Evolutionary conservation across 2,329 filamentous ascomycete species (phyloP).

Genomic region (Cladorrhinum sp.): DNA sequence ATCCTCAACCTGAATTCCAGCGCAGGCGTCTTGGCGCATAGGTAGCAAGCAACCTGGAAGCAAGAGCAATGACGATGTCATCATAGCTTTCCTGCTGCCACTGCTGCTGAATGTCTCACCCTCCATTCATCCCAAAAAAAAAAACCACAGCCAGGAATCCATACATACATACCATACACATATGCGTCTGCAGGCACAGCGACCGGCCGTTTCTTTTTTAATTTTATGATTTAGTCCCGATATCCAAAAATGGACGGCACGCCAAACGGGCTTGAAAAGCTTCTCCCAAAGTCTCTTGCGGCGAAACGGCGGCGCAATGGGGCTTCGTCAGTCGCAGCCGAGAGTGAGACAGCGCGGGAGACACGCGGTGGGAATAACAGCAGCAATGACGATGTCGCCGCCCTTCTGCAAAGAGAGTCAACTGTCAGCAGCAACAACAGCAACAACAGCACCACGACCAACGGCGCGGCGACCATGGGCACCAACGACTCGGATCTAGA

Average conservation of each 20-base stretch:
- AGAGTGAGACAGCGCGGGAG: neutral
- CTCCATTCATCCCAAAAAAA: neutral
- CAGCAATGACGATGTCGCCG: conserved; percentile 29
- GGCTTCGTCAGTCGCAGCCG: conserved; percentile 40
- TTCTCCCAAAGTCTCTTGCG: conserved; percentile 51
- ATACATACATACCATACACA: too few species aligned
- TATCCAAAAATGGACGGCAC: conserved; percentile 24
- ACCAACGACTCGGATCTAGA: conserved; percentile 48
- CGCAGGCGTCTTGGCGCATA: neutral
- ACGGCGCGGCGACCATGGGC: neutral
- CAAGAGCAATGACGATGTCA: conserved; percentile 16
- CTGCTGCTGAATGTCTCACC: neutral
- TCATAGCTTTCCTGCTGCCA: neutral
- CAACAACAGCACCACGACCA: neutral
- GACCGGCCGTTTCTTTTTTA: neutral
- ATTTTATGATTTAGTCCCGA: neutral
- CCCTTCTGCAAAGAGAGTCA: conserved; percentile 31
- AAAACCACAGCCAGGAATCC: neutral
- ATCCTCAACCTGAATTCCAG: neutral
- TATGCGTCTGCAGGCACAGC: neutral
- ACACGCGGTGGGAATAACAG: conserved; percentile 16
- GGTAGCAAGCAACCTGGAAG: neutral
- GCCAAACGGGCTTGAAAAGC: conserved; percentile 44
- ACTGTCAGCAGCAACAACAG: too few species aligned
- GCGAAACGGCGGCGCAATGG: conserved; percentile 49